Evolutionary conservation across 805 yeast species (phyloP), one percentile per base, ranked within the genome.

Genomic region (Cyberlindnera misumaiensis): DNA sequence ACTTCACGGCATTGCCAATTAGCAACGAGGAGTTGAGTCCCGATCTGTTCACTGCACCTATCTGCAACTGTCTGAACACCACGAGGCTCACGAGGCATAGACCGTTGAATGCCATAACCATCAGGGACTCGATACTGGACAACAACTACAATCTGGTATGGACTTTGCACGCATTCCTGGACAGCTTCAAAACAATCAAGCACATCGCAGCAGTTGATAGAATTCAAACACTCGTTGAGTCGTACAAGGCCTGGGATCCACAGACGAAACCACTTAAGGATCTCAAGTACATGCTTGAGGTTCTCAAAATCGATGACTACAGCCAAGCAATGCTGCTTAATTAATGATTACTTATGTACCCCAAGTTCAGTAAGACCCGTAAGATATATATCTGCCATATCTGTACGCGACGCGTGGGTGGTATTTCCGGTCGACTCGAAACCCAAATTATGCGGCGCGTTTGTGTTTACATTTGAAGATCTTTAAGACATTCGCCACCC

Each of bases 81-180:
- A 43, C 46, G 44, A 22, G 35, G 11, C 30, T 40, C 13, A 15
- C 43, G 6, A 11, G 38, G 15, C 29, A 22, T 1, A 32, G 30
- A 20, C 37, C 28, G 2, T 4, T 42, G 12, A 22, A 29, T 17
- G 3, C 31, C 8, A 17, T 32, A 2, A 13, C 26, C 13, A 31
- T 48, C 4, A 31, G 40, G 4, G 51, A 50, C 13, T 40, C 46
- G 1, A 46, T 49, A 44, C 26, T 41, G 44, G 56, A 53, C 12
- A 63, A 63, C 36, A 64, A 59, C 36, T 66, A 62, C 39, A 65
- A 66, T 38, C 41, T 67, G 32, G 65, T 67, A 2, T 67, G 72
- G 72, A 62, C 62, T 14, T 48, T 67, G 2, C 70, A 66, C 43
- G 70, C 65, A 14, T 60, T 60, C 16, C 37, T 65, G 12, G 56